Conservation (phyloP, 805 yeast genomes). For the Wickerhamiella australiensis region DNA sequence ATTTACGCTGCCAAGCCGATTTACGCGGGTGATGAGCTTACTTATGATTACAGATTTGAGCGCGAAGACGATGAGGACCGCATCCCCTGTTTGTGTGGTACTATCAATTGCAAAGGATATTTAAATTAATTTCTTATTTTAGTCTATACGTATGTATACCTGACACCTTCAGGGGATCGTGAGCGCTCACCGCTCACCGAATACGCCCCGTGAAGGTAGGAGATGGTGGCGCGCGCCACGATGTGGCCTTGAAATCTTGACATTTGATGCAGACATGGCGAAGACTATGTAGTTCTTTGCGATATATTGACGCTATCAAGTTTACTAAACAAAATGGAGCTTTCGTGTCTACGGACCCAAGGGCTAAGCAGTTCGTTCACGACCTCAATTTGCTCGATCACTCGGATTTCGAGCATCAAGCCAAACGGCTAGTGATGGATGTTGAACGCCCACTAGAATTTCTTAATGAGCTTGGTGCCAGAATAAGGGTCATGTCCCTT, state of each 20-base stretch:
- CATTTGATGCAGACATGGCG: not conserved
- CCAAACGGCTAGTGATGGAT: not conserved
- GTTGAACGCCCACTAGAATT: not conserved
- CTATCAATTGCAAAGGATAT: slow-evolving; percentile 86
- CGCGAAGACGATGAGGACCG: slow-evolving; percentile 80
- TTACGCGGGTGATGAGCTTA: slow-evolving; percentile 61
- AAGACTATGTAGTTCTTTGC: not conserved
- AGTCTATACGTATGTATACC: not conserved
- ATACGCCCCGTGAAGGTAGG: too few species aligned
- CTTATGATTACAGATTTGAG: slow-evolving; percentile 93
- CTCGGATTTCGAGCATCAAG: not conserved
- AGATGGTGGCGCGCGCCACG: slow-evolving; percentile 3
- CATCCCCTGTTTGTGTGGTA: slow-evolving; percentile 88
- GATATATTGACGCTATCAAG: not conserved
- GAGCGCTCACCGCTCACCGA: too few species aligned
- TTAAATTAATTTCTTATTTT: slow-evolving; percentile 43
- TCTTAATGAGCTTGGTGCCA: not conserved
- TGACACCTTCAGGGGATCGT: too few species aligned
- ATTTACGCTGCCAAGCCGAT: slow-evolving; percentile 86
- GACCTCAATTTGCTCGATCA: not conserved
- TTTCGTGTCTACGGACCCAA: not conserved
- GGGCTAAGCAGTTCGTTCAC: not conserved
- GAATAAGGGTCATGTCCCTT: slow-evolving; percentile 64
- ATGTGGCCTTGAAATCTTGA: not conserved
- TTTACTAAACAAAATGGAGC: not conserved